These are phyloP conservation scores for Suillus plorans DNA, from an alignment of 768 basidiomycete genomes.

Conservation along the genomic window DNA sequence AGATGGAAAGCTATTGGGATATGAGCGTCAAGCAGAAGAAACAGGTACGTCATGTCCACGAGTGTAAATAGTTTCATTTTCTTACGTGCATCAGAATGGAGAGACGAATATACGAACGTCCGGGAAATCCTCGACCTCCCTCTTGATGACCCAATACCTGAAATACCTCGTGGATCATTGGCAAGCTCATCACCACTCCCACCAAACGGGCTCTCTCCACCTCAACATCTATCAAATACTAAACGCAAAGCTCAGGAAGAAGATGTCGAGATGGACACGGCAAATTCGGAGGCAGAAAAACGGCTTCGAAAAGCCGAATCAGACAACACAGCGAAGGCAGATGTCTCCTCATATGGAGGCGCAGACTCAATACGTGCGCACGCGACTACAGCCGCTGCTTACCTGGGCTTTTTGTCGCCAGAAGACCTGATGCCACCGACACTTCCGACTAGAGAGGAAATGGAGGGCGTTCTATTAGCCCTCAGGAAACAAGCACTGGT, in stretches of 20 bases:
- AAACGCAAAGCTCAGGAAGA: slow-evolving; percentile 2
- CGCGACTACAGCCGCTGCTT: slow-evolving; percentile 62
- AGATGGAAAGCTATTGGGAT: slow-evolving; percentile 62
- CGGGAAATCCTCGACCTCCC: slow-evolving; percentile 54
- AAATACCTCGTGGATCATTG: slow-evolving; percentile 40
- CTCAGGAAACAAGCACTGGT: slow-evolving; percentile 39
- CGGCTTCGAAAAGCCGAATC: background rate
- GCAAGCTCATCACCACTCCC: slow-evolving; percentile 21
- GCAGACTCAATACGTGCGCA: slow-evolving; percentile 27
- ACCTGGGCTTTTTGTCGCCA: slow-evolving; percentile 75
- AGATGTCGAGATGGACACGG: slow-evolving; percentile 1
- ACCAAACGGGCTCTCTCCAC: slow-evolving; percentile 11
- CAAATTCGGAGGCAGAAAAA: background rate
- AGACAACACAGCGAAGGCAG: background rate
- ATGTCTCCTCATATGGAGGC: slow-evolving; percentile 6
- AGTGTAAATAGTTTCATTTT: background rate
- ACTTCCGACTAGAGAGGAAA: slow-evolving; percentile 72
- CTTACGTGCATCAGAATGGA: slow-evolving; percentile 52
- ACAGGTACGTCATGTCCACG: slow-evolving; percentile 49
- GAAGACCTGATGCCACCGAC: slow-evolving; percentile 74
- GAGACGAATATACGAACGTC: slow-evolving; percentile 55
- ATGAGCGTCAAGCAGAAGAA: slow-evolving; percentile 70
- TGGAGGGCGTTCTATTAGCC: slow-evolving; percentile 73
- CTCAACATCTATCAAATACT: background rate
- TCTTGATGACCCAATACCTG: slow-evolving; percentile 49